Evolutionary conservation across 2,329 filamentous ascomycete species (phyloP).

Genomic region (Esteya vermicola): DNA sequence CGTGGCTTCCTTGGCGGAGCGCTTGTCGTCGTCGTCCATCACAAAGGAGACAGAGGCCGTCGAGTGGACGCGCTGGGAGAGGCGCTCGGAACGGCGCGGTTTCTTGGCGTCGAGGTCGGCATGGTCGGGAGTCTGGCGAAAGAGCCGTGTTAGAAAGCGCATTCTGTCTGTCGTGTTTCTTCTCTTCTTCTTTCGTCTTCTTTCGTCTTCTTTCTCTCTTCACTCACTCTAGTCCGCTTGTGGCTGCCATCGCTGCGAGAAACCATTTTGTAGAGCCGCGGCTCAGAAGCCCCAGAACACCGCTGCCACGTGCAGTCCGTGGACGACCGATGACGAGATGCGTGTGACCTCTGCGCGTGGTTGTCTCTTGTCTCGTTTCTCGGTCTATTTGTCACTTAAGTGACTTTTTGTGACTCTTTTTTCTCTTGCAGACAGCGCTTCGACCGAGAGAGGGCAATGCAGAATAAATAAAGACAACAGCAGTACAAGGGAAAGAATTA

Average conservation of each 20-base stretch:
- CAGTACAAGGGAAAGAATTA: neutral
- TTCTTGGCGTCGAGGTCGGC: constrained; percentile 63
- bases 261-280: neutral
- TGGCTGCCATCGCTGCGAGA: constrained; percentile 15
- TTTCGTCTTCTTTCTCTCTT: constrained; percentile 1
- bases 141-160: constrained; percentile 6
- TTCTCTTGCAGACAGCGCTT: neutral
- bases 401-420: too few species aligned
- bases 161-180: neutral
- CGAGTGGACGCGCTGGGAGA: constrained; percentile 36
- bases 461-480: neutral
- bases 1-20: constrained; percentile 55
- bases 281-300: too few species aligned
- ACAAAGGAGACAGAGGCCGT: constrained; percentile 13
- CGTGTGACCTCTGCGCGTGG: too few species aligned
- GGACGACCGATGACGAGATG: too few species aligned
- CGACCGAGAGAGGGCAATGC: neutral
- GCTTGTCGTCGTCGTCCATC: constrained; percentile 43
- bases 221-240: constrained; percentile 16
- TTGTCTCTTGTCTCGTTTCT: too few species aligned
- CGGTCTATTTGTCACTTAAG: too few species aligned
- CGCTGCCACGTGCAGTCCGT: neutral
- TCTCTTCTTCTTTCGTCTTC: neutral
- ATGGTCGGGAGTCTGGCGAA: constrained; percentile 46
- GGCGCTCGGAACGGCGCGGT: constrained; percentile 61